Evolutionary conservation across 2,329 filamentous ascomycete genomes (phyloP).

Genomic region (Fusarium oligoseptatum): DNA sequence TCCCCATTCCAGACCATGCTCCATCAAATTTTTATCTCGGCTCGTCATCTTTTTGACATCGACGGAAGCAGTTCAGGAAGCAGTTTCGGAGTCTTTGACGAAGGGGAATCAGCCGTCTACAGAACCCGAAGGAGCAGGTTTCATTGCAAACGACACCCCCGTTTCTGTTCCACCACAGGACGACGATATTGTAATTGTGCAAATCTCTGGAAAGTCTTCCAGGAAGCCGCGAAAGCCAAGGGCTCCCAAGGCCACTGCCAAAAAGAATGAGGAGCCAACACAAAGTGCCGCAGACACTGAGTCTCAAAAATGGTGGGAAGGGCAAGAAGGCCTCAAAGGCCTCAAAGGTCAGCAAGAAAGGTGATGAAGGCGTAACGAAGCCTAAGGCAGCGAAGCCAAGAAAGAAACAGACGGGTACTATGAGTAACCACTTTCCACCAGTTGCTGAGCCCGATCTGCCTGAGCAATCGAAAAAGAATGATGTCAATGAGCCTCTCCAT

Average conservation of each 20-base stretch:
- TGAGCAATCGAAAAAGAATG: conserved; percentile 32
- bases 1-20: conserved; percentile 54
- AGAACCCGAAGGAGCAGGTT: neutral
- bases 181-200: conserved; percentile 41
- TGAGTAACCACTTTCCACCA: conserved; percentile 52
- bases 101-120: neutral
- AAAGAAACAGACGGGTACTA: conserved; percentile 46
- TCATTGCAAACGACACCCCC: conserved; percentile 1
- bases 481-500: conserved; percentile 51
- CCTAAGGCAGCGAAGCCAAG: conserved; percentile 29
- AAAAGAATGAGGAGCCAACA: conserved; percentile 20
- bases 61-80: conserved; percentile 44
- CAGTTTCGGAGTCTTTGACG: neutral
- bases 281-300: conserved; percentile 5
- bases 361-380: conserved; percentile 53
- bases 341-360: conserved; percentile 24
- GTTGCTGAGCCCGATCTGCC: conserved; percentile 27
- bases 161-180: conserved; percentile 6
- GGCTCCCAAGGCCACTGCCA: conserved; percentile 25
- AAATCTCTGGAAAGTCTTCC: conserved; percentile 32
- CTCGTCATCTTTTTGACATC: conserved; percentile 54
- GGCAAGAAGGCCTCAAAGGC: neutral
- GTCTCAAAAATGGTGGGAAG: neutral
- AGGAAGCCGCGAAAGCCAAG: conserved; percentile 39
- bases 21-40: conserved; percentile 59